Conservation (phyloP, 1,139 yeast species). For the Kodamaea suecica region DNA sequence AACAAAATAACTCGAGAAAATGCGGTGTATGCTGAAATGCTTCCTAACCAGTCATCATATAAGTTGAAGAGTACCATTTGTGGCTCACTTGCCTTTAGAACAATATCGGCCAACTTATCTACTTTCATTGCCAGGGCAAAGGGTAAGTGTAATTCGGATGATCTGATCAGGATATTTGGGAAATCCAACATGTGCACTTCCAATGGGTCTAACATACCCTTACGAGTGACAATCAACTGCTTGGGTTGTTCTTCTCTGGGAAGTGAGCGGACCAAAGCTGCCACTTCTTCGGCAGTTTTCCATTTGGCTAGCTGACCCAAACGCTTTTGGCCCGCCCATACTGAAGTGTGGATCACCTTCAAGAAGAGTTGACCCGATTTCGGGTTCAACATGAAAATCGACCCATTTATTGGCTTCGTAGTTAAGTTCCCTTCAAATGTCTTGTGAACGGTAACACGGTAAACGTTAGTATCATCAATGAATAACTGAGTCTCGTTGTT, state of each 20-base stretch:
- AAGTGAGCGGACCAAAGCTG: constrained; percentile 81
- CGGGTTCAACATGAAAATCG: constrained; percentile 86
- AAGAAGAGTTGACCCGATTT: constrained; percentile 84
- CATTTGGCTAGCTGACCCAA: constrained; percentile 92
- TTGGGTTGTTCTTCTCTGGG: constrained; percentile 95
- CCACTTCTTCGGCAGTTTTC: constrained; percentile 98
- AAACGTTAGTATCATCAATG: constrained; percentile 90
- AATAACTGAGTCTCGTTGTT: constrained; percentile 79
- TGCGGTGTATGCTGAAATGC: constrained; percentile 86
- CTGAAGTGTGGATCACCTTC: constrained; percentile 88
- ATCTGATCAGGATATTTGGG: constrained; percentile 86
- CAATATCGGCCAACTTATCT: constrained; percentile 76
- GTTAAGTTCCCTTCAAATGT: constrained; percentile 93
- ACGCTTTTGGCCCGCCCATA: constrained; percentile 97
- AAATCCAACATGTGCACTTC: constrained; percentile 97
- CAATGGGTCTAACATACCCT: constrained; percentile 89
- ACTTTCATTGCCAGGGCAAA: constrained; percentile 84
- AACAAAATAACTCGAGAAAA: constrained; percentile 82
- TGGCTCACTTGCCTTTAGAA: constrained; percentile 84
- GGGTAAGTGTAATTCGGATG: constrained; percentile 86
- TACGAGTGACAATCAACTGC: constrained; percentile 84
- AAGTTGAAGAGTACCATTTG: constrained; percentile 88
- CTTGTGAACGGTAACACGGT: constrained; percentile 88
- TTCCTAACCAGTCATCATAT: constrained; percentile 91
- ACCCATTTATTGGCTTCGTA: constrained; percentile 92